These are phyloP conservation scores for Viola pubescens DNA, from an alignment of 441 rosid species.

Conservation along the genomic window DNA sequence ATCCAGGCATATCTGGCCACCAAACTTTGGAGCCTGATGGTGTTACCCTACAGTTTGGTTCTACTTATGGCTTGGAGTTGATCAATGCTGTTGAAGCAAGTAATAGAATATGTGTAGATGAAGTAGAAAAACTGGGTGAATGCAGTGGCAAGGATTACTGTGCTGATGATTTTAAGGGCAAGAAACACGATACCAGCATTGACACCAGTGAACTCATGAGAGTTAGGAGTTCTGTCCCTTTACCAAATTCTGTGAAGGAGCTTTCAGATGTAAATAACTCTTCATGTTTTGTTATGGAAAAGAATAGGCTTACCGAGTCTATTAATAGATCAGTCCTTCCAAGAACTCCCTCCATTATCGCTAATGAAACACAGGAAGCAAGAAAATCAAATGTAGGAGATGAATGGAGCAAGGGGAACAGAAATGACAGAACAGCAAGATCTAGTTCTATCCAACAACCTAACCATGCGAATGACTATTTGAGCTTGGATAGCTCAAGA, in stretches of 20 bases:
- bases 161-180: background rate
- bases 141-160: slow-evolving; percentile 1
- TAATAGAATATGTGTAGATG: slow-evolving; percentile 20
- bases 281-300: slow-evolving; percentile 1
- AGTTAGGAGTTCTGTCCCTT: slow-evolving; percentile 6
- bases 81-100: slow-evolving; percentile 26
- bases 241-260: background rate
- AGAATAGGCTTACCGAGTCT: slow-evolving; percentile 8
- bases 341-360: slow-evolving; percentile 23
- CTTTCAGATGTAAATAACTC: slow-evolving; percentile 1
- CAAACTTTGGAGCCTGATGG: slow-evolving; percentile 31
- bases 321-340: slow-evolving; percentile 14
- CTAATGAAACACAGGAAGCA: slow-evolving; percentile 21
- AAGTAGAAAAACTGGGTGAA: slow-evolving; percentile 8
- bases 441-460: slow-evolving; percentile 29
- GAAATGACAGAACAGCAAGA: slow-evolving; percentile 32
- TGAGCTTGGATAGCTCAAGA: slow-evolving; percentile 16
- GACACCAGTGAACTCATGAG: background rate
- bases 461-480: slow-evolving; percentile 22
- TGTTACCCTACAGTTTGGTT: slow-evolving; percentile 35
- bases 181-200: background rate
- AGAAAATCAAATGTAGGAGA: slow-evolving; percentile 25
- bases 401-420: slow-evolving; percentile 26
- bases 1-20: slow-evolving; percentile 21
- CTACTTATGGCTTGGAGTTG: slow-evolving; percentile 24